Conservation (phyloP, 148 eudicot genomes). For the Rhododendron griersonianum region DNA sequence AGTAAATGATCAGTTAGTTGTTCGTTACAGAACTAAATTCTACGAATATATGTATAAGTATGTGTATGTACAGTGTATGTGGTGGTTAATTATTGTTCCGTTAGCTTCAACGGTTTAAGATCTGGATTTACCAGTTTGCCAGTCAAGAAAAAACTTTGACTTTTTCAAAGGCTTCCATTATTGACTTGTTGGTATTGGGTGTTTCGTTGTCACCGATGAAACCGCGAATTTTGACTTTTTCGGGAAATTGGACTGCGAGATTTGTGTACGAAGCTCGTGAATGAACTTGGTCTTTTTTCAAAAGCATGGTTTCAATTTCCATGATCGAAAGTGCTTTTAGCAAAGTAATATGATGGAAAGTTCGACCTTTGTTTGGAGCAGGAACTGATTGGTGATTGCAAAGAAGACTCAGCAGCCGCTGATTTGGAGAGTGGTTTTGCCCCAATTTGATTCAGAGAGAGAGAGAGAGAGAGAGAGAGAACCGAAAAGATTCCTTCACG, state of each 20-base stretch:
- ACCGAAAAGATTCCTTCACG: background rate
- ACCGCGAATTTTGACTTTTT: background rate
- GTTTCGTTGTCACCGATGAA: background rate
- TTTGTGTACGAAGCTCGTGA: background rate
- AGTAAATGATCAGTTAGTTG: background rate
- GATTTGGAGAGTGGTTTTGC: background rate
- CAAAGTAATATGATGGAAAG: slow-evolving; percentile 1
- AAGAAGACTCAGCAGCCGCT: background rate
- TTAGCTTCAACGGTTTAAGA: background rate
- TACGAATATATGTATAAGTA: background rate
- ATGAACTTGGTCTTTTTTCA: background rate
- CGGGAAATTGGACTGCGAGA: background rate
- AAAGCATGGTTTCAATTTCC: background rate
- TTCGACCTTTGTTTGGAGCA: slow-evolving; percentile 4
- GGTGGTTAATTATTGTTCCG: background rate
- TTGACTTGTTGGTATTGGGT: background rate
- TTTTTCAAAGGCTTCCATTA: background rate
- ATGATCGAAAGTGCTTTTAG: background rate
- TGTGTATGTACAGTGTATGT: background rate
- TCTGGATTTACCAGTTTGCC: background rate
- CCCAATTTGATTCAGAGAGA: background rate
- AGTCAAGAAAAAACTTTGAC: background rate
- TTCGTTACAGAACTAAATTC: background rate
- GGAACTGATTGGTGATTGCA: background rate
- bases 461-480: slow-evolving; percentile 4